phyloP scores from a whole-genome alignment of 2,329 filamentous ascomycete species.

The Fusarium camptoceras region DNA sequence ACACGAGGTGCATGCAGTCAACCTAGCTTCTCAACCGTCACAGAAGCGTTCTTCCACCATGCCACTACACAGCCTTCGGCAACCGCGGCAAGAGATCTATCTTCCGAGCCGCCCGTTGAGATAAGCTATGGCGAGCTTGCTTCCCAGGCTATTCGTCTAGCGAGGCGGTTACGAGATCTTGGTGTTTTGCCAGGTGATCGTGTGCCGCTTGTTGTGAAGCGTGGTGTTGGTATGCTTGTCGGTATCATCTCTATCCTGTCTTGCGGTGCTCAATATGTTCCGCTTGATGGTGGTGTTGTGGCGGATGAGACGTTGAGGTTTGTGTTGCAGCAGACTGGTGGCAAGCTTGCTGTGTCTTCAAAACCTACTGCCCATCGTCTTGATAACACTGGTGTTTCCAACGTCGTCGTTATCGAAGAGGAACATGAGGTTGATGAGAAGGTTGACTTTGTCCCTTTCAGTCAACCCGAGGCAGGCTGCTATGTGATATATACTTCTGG shows the following conservation, averaged over 20 bases:
- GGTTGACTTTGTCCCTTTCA: neutral
- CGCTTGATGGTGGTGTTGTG: conserved; percentile 67
- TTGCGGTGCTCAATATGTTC: conserved; percentile 69
- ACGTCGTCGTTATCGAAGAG: conserved; percentile 49
- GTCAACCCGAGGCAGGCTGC: conserved; percentile 51
- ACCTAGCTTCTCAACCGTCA: conserved; percentile 49
- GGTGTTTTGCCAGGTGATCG: conserved; percentile 60
- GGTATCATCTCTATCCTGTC: conserved; percentile 67
- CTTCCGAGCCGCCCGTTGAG: conserved; percentile 43
- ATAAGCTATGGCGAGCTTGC: conserved; percentile 62
- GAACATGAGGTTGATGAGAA: neutral
- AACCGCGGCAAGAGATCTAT: conserved; percentile 55
- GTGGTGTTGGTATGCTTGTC: conserved; percentile 67
- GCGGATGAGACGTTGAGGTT: conserved; percentile 61
- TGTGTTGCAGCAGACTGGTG: conserved; percentile 61
- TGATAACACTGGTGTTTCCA: conserved; percentile 32
- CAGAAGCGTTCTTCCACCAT: conserved; percentile 53
- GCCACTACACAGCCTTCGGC: conserved; percentile 52
- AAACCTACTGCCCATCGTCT: conserved; percentile 49
- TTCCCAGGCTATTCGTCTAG: conserved; percentile 50
- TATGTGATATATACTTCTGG: conserved; percentile 69
- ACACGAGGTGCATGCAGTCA: conserved; percentile 32
- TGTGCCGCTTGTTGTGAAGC: conserved; percentile 65
- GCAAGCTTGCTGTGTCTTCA: conserved; percentile 60
- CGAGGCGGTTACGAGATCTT: conserved; percentile 52